Percentiles rank a stretch among this genome's conserved stretches.
These are phyloP conservation scores for Nicotiana benthamiana DNA, from an alignment of 257 asterid genomes.

Conservation along the genomic window DNA sequence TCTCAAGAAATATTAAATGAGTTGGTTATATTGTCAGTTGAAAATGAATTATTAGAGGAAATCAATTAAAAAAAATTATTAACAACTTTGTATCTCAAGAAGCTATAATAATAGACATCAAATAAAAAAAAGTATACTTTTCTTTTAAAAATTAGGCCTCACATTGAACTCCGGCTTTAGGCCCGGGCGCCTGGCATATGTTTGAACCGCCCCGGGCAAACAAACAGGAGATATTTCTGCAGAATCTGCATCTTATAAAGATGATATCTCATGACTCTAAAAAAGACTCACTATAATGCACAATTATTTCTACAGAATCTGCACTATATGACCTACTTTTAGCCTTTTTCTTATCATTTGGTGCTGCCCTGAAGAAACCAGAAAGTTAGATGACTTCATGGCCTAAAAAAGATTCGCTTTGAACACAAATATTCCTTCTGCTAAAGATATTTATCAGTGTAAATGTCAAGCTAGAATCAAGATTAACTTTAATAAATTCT, in stretches of 20 bases:
- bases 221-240: background rate
- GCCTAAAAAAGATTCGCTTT: conserved; percentile 8
- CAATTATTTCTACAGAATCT: conserved; percentile 4
- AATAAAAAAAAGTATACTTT: no score
- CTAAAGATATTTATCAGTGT: conserved; percentile 13
- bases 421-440: background rate
- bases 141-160: no score
- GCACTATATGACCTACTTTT: background rate
- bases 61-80: no score
- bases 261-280: background rate
- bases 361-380: background rate
- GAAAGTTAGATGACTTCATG: conserved; percentile 6
- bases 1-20: no score
- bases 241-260: conserved; percentile 1
- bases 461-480: conserved; percentile 8
- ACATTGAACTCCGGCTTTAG: no score
- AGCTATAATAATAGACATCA: no score
- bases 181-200: no score
- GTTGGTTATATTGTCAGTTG: no score
- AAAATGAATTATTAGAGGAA: no score
- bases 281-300: background rate
- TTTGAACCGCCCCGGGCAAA: background rate
- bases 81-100: no score
- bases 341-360: no score
- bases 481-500: background rate